Percentiles rank a stretch among this genome's conserved stretches.
phyloP scores from a whole-genome alignment of 2,329 filamentous ascomycete genomes.

The Pleomassaria siparia region DNA sequence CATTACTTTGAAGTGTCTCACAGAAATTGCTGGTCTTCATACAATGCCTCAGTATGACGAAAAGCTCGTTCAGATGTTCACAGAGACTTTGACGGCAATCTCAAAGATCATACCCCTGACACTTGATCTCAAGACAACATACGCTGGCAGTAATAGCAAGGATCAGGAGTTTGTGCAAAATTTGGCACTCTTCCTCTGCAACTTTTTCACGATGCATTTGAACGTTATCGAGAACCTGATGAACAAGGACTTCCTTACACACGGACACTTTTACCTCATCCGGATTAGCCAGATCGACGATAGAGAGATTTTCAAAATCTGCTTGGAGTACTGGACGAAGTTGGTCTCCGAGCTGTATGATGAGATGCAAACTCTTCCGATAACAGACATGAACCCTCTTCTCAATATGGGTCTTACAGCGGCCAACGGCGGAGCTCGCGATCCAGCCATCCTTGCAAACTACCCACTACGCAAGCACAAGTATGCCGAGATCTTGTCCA shows the following conservation, averaged over 20 bases:
- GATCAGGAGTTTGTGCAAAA: conserved; percentile 99
- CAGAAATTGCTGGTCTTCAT: conserved; percentile 92
- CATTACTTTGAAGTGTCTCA: conserved; percentile 92
- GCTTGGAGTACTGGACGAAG: conserved; percentile 98
- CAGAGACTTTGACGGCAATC: conserved; percentile 89
- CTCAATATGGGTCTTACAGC: conserved; percentile 71
- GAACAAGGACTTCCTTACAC: conserved; percentile 90
- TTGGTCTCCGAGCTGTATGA: conserved; percentile 97
- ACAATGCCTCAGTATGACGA: conserved; percentile 89
- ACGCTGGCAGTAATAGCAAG: conserved; percentile 83
- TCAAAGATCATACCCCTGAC: conserved; percentile 89
- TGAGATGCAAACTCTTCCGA: conserved; percentile 95
- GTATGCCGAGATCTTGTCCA: conserved; percentile 91
- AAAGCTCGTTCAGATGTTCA: conserved; percentile 97
- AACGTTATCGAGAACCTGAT: conserved; percentile 94
- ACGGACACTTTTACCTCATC: conserved; percentile 97
- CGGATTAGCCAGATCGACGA: conserved; percentile 98
- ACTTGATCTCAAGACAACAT: conserved; percentile 87
- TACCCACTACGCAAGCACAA: conserved; percentile 97
- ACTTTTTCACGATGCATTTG: conserved; percentile 93
- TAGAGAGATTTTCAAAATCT: conserved; percentile 99
- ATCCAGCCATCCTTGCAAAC: conserved; percentile 80
- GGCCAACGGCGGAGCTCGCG: conserved; percentile 78
- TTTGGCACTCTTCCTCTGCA: conserved; percentile 90
- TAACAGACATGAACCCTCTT: conserved; percentile 89